A percentile compares a stretch with the other conserved stretches of the same genome.
These are phyloP conservation scores for Xylaria venustula DNA, from an alignment of 495 filamentous ascomycete species.

Conservation along the genomic window DNA sequence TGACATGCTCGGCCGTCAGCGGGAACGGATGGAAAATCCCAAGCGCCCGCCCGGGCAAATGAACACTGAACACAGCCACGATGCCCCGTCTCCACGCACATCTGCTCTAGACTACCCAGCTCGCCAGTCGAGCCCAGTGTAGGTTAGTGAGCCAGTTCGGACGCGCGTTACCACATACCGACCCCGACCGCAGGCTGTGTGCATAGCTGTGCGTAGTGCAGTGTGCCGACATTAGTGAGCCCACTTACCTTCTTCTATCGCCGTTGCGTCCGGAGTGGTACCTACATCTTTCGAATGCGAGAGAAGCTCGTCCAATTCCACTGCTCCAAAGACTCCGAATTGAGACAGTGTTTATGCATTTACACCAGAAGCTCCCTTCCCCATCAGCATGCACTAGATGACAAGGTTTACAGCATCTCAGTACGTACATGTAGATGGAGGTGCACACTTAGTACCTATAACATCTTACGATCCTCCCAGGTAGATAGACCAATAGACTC, in stretches of 20 bases:
- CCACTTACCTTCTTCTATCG: background rate
- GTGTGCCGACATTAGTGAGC: background rate
- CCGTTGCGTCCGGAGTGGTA: background rate
- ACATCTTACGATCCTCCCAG: background rate
- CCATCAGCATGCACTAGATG: no score
- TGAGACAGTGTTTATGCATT: no score
- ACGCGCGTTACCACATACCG: background rate
- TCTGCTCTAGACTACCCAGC: slow-evolving; percentile 1
- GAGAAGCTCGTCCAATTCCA: background rate
- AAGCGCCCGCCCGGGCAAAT: no score
- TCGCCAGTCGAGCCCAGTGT: no score
- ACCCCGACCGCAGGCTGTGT: background rate
- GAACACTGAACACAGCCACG: background rate
- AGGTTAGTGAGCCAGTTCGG: background rate
- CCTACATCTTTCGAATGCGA: background rate
- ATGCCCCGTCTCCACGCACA: background rate
- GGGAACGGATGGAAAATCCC: no score
- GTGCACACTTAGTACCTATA: no score
- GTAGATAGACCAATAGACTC: background rate
- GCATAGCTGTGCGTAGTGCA: background rate
- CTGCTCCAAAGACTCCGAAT: no score
- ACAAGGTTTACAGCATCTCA: no score
- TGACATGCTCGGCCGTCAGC: no score
- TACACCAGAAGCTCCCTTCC: no score
- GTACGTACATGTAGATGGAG: no score